These are phyloP conservation scores for Knufia petricola DNA, from an alignment of 2,329 filamentous ascomycete species.

Conservation along the genomic window DNA sequence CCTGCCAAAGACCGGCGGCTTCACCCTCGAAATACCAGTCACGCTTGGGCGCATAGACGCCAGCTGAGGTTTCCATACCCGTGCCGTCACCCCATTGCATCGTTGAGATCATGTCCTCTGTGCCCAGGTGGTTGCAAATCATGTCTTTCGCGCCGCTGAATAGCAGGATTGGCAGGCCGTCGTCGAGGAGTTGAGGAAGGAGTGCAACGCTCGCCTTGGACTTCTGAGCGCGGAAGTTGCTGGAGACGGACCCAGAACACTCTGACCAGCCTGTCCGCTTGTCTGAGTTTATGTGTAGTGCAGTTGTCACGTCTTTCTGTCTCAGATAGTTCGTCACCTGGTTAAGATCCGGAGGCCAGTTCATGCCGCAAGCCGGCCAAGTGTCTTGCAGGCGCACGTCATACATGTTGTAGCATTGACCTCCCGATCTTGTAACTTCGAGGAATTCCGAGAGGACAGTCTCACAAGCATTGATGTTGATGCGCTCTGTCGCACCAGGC, in stretches of 20 bases:
- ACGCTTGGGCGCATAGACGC: slow-evolving; percentile 81
- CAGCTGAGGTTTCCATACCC: slow-evolving; percentile 79
- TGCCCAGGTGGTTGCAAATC: slow-evolving; percentile 95
- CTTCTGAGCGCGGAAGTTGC: slow-evolving; percentile 58
- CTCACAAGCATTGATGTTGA: slow-evolving; percentile 68
- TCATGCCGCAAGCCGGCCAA: slow-evolving; percentile 85
- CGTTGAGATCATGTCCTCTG: slow-evolving; percentile 79
- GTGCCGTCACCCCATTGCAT: slow-evolving; percentile 86
- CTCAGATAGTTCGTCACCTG: slow-evolving; percentile 76
- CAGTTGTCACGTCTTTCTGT: slow-evolving; percentile 63
- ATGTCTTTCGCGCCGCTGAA: slow-evolving; percentile 92
- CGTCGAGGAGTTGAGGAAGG: slow-evolving; percentile 65
- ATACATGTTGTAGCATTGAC: slow-evolving; percentile 87
- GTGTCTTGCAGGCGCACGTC: slow-evolving; percentile 77
- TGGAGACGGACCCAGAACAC: slow-evolving; percentile 70
- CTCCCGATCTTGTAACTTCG: slow-evolving; percentile 49
- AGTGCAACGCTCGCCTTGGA: slow-evolving; percentile 65
- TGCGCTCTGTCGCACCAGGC: slow-evolving; percentile 47
- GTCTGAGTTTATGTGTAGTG: slow-evolving; percentile 71
- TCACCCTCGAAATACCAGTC: slow-evolving; percentile 92
- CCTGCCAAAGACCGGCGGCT: slow-evolving; percentile 81
- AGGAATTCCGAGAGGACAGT: slow-evolving; percentile 65
- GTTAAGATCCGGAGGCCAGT: slow-evolving; percentile 84
- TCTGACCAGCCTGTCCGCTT: slow-evolving; percentile 87
- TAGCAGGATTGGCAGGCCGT: slow-evolving; percentile 64